Base-by-base conservation (phyloP, 345 rosid genomes). In the Noccaea bulbosa region DNA sequence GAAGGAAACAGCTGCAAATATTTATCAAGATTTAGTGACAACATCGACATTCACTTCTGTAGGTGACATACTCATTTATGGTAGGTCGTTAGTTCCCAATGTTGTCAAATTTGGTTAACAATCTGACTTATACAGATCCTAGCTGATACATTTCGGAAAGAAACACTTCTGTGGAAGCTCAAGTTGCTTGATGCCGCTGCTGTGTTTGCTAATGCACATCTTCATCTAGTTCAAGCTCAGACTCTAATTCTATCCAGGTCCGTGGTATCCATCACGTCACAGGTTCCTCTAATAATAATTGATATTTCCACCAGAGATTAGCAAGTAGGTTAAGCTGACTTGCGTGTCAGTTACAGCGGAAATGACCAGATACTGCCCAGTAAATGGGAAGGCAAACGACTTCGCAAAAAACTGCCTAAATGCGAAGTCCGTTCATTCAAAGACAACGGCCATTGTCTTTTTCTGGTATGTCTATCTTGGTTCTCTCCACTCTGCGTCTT, bases 161-260 rank as follows among this genome's bases (percentile, higher is more conserved):
- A 81, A 79, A 84, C 90, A 34, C 83, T 90, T 64, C n/a, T 81
- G 17, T 86, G 97, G 97, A 90, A 88, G 82, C 85, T 90, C 67
- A 74, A 75, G 60, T 67, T 88, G 84, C 81, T 91, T 58, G 82
- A 86, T 71, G 75, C 82, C 8, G 92, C 91, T 66, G 77, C 87
- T 40, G 72, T 80, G 63, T 86, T 73, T 73, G 79, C 88, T 65
- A 92, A 88, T 74, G 71, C 87, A 62, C 92, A 87, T 81, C 83
- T 92, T 38, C 90, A 86, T 80, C 83, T 84, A 37, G 83, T 89
- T 70, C 81, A 79, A 77, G 87, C 92, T 69, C 90, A 77, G 58
- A 82, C 89, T 8, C 81, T 92, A 47, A 59, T 92, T 68, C 84
- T 92, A 33, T 72, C 79, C 72, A 86, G 93, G 97, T 88, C 57